Evolutionary conservation across 2,329 filamentous ascomycete genomes (phyloP).

Genomic region (Aspergillus nomiae): DNA sequence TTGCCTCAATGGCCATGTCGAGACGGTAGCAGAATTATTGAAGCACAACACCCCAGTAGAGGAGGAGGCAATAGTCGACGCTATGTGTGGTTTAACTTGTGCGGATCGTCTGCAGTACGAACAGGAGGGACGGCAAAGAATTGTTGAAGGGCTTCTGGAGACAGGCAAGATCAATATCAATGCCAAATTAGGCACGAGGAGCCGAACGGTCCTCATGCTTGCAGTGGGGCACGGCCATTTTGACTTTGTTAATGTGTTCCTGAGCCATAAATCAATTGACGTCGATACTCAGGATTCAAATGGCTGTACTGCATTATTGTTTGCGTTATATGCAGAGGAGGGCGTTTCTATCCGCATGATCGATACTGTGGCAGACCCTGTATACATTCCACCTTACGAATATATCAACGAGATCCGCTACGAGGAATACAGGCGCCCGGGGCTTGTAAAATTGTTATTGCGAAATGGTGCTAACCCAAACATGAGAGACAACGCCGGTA

Average conservation of each 20-base stretch:
- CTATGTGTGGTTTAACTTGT: background rate
- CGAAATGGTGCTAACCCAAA: background rate
- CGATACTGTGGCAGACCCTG: background rate
- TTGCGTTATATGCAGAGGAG: background rate
- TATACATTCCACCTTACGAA: background rate
- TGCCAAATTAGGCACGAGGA: background rate
- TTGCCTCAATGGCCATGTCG: background rate
- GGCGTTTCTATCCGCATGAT: background rate
- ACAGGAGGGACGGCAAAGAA: too few species aligned
- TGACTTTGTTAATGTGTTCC: background rate
- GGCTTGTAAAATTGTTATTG: background rate
- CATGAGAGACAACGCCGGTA: background rate
- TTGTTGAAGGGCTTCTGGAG: background rate
- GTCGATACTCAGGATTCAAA: background rate
- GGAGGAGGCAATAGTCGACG: background rate
- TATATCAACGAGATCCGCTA: background rate
- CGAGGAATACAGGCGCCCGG: too few species aligned
- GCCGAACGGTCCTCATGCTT: background rate
- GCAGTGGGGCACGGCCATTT: background rate
- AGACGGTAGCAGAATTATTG: background rate
- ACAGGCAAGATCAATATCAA: background rate
- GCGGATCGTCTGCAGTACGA: fast-evolving
- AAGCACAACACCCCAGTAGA: background rate
- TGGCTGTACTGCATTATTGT: background rate
- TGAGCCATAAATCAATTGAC: background rate